Base-by-base conservation (phyloP, 164 flowering plant genomes). In the Taxillus chinensis region DNA sequence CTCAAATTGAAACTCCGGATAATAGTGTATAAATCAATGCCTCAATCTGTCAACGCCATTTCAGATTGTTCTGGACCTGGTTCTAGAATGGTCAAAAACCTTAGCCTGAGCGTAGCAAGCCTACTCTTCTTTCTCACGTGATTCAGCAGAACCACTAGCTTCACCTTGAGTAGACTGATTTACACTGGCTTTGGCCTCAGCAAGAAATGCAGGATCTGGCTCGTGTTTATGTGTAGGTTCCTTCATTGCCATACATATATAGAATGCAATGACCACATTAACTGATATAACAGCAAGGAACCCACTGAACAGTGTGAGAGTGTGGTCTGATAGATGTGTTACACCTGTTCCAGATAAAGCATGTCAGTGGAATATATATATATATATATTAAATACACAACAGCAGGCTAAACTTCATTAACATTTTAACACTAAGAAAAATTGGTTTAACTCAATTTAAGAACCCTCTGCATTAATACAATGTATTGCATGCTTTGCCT, bases 241-340 rank as follows among this genome's bases (percentile, higher is more conserved):
- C 72, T 76, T 86, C 85, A 91, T 70, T 40, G 98, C 98, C 89
- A 86, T 69, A 51, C 58, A 83, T 41, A 91, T 84, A 75, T 89
- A 91, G 63, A 80, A 75, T 43, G 77, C 92, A 62, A 89, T 85
- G 49, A 88, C 87, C 48, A 89, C 48, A 69, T 88, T 91, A 52
- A 88, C 93, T 0, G 95, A 82, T 59, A 86, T 72, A 46, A 91
- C 95, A 49, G 97, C 95, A 63, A 91, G 82, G 60, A 88, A 75
- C 27, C 97, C 97, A 59, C 91, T 85, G 71, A 83, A 59, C 45
- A 87, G 70, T 4, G 95, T 90, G 56, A 73, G 55, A 8, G 86
- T 73, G 63, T 78, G 59, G 8, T 87, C 67, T 4, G 92, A 83
- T 67, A 88, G 60, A 5, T 78, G 50, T 42, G 57, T 53, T 37